Conservation (phyloP, 2,329 filamentous ascomycete genomes). For the Pestalotiopsis sp. region DNA sequence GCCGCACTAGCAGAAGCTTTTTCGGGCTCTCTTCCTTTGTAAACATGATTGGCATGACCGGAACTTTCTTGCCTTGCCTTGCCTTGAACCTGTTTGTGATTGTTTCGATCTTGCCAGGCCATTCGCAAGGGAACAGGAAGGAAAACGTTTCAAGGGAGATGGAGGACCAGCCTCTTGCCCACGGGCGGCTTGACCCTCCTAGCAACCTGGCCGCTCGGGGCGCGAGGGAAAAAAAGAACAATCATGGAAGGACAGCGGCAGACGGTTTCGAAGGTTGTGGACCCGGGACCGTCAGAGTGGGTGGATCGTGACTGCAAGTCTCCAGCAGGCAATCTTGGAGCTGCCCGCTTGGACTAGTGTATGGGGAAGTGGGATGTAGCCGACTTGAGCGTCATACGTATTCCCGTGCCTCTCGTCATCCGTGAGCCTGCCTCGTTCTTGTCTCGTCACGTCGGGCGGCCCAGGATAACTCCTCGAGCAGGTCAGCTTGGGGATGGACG, state of each 20-base stretch:
- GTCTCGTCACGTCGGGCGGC: neutral
- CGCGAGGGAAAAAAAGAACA: neutral
- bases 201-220: neutral
- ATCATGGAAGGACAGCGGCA: conserved; percentile 2
- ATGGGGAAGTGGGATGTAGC: conserved; percentile 9
- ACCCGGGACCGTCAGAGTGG: neutral
- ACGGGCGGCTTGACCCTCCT: neutral
- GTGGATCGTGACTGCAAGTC: neutral
- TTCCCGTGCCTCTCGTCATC: neutral
- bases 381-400: neutral
- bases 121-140: too few relatives aligned
- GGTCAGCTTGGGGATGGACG: too few relatives aligned
- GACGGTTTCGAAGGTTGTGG: neutral
- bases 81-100: neutral
- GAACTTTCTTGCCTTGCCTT: neutral
- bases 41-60: neutral
- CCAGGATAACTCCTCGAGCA: neutral
- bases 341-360: neutral
- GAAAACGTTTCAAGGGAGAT: too few relatives aligned
- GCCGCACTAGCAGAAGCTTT: neutral
- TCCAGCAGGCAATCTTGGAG: conserved; percentile 3
- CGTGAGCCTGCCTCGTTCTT: neutral
- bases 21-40: neutral
- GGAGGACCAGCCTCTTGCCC: neutral
- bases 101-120: neutral